These are phyloP conservation scores for Amanita thiersii DNA, from an alignment of 768 basidiomycete genomes.

Conservation along the genomic window DNA sequence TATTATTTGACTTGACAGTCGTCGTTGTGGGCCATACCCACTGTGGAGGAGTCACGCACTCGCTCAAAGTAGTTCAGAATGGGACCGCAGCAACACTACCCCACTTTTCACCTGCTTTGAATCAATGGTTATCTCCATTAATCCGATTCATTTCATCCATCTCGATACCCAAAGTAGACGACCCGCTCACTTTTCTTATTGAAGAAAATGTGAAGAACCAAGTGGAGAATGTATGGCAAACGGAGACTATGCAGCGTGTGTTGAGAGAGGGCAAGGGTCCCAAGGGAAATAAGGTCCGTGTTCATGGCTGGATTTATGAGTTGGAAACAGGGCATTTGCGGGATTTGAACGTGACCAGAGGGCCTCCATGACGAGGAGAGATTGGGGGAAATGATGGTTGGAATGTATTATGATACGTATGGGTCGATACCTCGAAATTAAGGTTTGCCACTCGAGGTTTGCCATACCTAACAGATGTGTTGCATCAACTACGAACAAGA, in stretches of 20 bases:
- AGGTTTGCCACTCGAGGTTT: no score
- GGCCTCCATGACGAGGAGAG: no score
- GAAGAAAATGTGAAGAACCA: constrained; percentile 55
- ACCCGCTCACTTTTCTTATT: constrained; percentile 39
- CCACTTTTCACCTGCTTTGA: constrained; percentile 37
- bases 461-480: no score
- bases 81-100: no score
- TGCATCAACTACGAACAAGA: no score
- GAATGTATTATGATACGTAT: no score
- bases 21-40: constrained; percentile 76
- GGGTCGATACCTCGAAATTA: no score
- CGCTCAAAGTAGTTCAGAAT: constrained; percentile 36
- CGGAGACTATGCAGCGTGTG: no score
- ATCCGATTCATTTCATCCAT: constrained; percentile 42
- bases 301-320: constrained; percentile 73
- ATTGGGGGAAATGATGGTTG: no score
- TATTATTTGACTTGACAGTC: constrained; percentile 42
- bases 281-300: constrained; percentile 38
- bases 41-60: constrained; percentile 71
- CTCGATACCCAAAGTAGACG: constrained; percentile 21
- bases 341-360: constrained; percentile 45
- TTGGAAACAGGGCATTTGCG: constrained; percentile 47
- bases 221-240: constrained; percentile 40
- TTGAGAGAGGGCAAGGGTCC: constrained; percentile 40
- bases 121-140: constrained; percentile 68